phyloP scores from a whole-genome alignment of 108 stramenopile species.

The Mayamaea pseudoterrestris region DNA sequence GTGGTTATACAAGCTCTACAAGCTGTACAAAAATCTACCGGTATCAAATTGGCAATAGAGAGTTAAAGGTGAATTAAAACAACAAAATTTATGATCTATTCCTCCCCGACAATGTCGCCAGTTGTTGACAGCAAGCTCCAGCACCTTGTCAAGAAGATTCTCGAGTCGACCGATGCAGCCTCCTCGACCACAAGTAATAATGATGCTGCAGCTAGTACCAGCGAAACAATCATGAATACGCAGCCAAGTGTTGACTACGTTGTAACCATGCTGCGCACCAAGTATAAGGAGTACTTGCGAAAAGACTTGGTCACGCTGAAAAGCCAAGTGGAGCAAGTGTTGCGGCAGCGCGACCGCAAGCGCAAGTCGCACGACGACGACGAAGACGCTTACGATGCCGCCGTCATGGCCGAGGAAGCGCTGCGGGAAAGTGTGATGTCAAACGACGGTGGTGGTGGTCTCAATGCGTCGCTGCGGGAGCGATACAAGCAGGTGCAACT shows the following conservation, averaged over 20 bases:
- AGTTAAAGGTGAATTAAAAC: too few species aligned
- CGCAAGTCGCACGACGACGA: slow-evolving; percentile 18
- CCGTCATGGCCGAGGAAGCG: slow-evolving; percentile 22
- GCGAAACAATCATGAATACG: slow-evolving; percentile 17
- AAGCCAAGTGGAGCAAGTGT: neutral
- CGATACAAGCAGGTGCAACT: slow-evolving; percentile 48
- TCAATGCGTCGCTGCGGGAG: slow-evolving; percentile 58
- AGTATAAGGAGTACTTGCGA: neutral
- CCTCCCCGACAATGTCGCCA: slow-evolving; percentile 5
- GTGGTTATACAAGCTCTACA: too few species aligned
- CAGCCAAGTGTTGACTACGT: slow-evolving; percentile 44
- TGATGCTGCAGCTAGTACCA: slow-evolving; percentile 24
- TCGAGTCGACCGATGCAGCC: slow-evolving; percentile 4
- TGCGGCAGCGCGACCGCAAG: slow-evolving; percentile 7
- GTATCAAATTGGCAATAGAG: too few species aligned
- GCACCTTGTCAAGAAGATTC: slow-evolving; percentile 32
- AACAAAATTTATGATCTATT: neutral
- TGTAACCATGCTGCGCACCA: slow-evolving; percentile 12
- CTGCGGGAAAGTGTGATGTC: slow-evolving; percentile 10
- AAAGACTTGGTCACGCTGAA: slow-evolving; percentile 2
- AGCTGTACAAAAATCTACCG: too few species aligned
- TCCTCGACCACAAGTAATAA: slow-evolving; percentile 4
- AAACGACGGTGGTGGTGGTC: slow-evolving; percentile 20
- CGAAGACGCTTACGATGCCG: slow-evolving; percentile 30
- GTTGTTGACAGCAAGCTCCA: slow-evolving; percentile 27